phyloP scores from a whole-genome alignment of 805 yeast species.

The Zygosaccharomyces pseudorouxii region DNA sequence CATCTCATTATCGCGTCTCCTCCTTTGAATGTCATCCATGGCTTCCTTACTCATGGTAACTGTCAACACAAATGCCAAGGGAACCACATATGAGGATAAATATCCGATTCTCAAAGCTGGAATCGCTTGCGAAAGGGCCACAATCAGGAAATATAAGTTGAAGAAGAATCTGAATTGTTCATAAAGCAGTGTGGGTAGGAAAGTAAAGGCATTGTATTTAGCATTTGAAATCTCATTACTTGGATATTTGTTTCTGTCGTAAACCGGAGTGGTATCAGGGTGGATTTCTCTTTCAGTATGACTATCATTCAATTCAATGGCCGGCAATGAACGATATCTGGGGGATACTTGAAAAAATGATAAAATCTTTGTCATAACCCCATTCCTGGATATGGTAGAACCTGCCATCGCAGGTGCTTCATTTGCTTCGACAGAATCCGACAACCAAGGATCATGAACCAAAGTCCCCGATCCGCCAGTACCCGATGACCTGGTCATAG shows the following conservation, averaged over 20 bases:
- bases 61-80: conserved; percentile 83
- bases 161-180: conserved; percentile 97
- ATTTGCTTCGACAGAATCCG: background rate
- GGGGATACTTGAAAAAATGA: conserved; percentile 6
- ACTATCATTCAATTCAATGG: conserved; percentile 17
- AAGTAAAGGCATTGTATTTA: conserved; percentile 82
- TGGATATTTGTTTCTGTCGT: conserved; percentile 40
- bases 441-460: conserved; percentile 10
- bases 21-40: conserved; percentile 83
- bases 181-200: conserved; percentile 81
- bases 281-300: conserved; percentile 39
- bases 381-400: background rate
- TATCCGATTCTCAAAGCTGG: conserved; percentile 92
- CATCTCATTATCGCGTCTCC: conserved; percentile 85
- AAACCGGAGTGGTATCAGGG: conserved; percentile 39
- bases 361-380: conserved; percentile 5
- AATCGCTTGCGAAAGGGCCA: conserved; percentile 87
- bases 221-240: conserved; percentile 90
- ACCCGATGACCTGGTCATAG: conserved; percentile 17
- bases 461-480: conserved; percentile 20
- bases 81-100: conserved; percentile 86
- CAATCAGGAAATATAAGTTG: conserved; percentile 84
- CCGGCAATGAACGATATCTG: conserved; percentile 12
- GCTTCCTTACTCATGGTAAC: conserved; percentile 97
- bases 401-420: background rate